Evolutionary conservation across 257 asterid species (phyloP).

Genomic region (Solanum neorickii): DNA sequence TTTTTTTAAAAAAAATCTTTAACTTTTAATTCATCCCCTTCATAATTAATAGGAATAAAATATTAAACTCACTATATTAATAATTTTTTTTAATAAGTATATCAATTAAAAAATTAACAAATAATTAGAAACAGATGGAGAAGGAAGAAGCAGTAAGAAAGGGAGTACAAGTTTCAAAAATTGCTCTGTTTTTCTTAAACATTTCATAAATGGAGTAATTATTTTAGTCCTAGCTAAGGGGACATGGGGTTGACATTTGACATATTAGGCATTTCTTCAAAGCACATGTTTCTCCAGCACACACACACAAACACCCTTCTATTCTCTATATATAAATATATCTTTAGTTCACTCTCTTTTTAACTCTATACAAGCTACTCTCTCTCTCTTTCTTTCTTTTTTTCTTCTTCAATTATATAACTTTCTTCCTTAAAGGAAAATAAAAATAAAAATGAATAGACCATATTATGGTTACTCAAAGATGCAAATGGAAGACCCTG

Average conservation of each 20-base stretch:
- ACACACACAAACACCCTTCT: not conserved
- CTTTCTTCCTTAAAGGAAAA: not conserved
- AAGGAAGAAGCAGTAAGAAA: not conserved
- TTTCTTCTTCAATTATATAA: not conserved
- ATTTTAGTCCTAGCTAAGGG: not conserved
- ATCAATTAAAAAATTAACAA: no score
- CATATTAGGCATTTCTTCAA: not conserved
- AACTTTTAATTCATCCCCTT: no score
- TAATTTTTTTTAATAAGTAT: no score
- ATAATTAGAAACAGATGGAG: no score
- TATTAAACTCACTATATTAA: no score
- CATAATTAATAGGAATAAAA: rapidly evolving
- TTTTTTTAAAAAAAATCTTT: no score
- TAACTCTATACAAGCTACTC: not conserved
- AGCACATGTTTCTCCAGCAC: slow-evolving; percentile 33
- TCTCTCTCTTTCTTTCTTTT: not conserved
- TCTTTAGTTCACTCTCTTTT: not conserved
- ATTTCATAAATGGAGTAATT: not conserved
- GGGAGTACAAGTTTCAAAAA: not conserved
- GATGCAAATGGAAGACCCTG: slow-evolving; percentile 46
- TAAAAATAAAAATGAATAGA: slow-evolving; percentile 12
- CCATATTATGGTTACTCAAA: slow-evolving; percentile 32
- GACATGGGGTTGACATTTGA: not conserved
- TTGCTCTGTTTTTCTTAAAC: not conserved
- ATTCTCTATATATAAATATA: slow-evolving; percentile 31